Percentiles rank a stretch among this genome's conserved stretches.
phyloP scores from a whole-genome alignment of 352 stramenopile genomes.

The Hyaloperonospora arabidopsidis region DNA sequence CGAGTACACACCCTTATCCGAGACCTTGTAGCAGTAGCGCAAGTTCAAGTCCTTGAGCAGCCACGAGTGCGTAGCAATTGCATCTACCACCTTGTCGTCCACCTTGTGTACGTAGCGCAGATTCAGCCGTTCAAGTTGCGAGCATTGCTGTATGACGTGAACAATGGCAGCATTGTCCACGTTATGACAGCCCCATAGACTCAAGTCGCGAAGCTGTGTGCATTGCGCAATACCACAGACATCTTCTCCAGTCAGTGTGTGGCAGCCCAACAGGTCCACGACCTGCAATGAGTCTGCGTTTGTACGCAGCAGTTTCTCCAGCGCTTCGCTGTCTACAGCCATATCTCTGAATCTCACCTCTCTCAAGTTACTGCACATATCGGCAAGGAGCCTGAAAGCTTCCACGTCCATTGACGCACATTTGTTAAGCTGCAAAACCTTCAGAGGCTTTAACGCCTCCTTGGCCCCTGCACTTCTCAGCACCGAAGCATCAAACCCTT shows the following conservation, averaged over 20 bases:
- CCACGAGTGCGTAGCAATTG: conserved; percentile 37
- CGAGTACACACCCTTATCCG: conserved; percentile 47
- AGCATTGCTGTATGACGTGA: conserved; percentile 42
- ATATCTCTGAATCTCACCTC: conserved; percentile 71
- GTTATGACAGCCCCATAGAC: conserved; percentile 70
- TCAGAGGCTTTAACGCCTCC: conserved; percentile 32
- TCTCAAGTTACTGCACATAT: conserved; percentile 39
- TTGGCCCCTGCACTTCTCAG: conserved; percentile 24
- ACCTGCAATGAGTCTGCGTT: conserved; percentile 49
- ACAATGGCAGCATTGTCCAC: conserved; percentile 64
- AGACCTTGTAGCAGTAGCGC: conserved; percentile 84
- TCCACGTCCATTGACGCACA: conserved; percentile 36
- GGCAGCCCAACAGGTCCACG: conserved; percentile 70
- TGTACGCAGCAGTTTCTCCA: conserved; percentile 37
- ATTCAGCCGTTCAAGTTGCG: conserved; percentile 48
- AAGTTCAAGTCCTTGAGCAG: conserved; percentile 66
- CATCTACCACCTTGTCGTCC: conserved; percentile 60
- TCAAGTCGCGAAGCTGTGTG: conserved; percentile 45
- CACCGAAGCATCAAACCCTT: conserved; percentile 34
- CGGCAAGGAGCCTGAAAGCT: conserved; percentile 35
- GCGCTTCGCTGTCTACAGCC: conserved; percentile 42
- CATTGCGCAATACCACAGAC: conserved; percentile 41
- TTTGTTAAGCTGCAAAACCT: conserved; percentile 57
- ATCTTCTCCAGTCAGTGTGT: conserved; percentile 52
- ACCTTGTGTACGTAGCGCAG: conserved; percentile 82